These are phyloP conservation scores for Caryopteris hybrid DNA, from an alignment of 305 asterid species.

Conservation along the genomic window DNA sequence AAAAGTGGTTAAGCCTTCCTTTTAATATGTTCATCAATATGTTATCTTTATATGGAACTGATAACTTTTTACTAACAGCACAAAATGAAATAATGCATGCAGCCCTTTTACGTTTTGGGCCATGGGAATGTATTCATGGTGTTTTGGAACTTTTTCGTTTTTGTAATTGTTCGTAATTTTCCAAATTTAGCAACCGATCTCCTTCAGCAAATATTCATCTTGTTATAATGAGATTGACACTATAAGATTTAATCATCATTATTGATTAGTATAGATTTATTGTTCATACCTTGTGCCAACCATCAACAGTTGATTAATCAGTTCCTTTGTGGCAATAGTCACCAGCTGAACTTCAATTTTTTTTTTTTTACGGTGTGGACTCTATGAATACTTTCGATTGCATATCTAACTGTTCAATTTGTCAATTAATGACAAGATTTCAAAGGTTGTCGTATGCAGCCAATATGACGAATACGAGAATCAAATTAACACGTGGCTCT, in stretches of 20 bases:
- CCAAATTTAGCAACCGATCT: background rate
- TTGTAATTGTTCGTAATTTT: background rate
- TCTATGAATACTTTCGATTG: background rate
- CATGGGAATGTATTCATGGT: background rate
- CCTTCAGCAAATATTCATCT: background rate
- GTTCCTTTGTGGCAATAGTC: background rate
- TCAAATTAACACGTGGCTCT: background rate
- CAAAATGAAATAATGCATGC: slow-evolving; percentile 3
- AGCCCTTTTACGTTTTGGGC: background rate
- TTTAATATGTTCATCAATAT: background rate
- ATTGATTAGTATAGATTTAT: background rate
- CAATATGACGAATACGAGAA: background rate
- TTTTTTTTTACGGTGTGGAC: background rate
- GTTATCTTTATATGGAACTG: background rate
- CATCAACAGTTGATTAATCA: background rate
- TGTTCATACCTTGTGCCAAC: background rate
- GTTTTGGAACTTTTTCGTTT: background rate
- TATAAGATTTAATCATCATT: slow-evolving; percentile 4
- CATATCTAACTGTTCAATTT: slow-evolving; percentile 2
- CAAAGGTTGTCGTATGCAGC: slow-evolving; percentile 4
- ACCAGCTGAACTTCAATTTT: background rate
- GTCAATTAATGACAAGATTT: background rate
- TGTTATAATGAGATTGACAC: background rate
- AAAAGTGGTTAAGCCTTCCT: background rate
- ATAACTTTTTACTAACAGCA: background rate